These are phyloP conservation scores for Boletus mariae DNA, from an alignment of 1,284 basidiomycete genomes.

Conservation along the genomic window DNA sequence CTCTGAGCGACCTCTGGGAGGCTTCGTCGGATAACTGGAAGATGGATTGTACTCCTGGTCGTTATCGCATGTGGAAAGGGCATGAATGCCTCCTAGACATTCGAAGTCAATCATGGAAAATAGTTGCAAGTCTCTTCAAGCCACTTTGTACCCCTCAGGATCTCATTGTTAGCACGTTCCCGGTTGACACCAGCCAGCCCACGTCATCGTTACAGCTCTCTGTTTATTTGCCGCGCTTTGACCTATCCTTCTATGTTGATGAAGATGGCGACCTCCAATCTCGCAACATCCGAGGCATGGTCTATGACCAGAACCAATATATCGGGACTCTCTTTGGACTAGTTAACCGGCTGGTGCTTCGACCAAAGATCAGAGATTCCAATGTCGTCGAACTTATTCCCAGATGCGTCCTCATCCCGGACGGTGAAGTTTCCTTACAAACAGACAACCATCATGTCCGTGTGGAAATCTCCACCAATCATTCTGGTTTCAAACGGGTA, in stretches of 20 bases:
- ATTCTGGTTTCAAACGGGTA: slow-evolving; percentile 9
- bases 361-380: slow-evolving; percentile 12
- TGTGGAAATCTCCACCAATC: slow-evolving; percentile 23
- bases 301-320: slow-evolving; percentile 27
- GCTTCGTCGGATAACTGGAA: slow-evolving; percentile 20
- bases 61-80: slow-evolving; percentile 15
- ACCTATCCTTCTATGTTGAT: slow-evolving; percentile 34
- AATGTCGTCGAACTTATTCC: slow-evolving; percentile 6
- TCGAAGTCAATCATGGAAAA: slow-evolving; percentile 8
- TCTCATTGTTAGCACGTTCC: slow-evolving; percentile 21
- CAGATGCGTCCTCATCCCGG: slow-evolving; percentile 39
- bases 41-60: slow-evolving; percentile 1
- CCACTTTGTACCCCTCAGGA: slow-evolving; percentile 32
- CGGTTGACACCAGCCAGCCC: slow-evolving; percentile 3
- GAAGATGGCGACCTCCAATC: slow-evolving; percentile 29
- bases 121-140: slow-evolving; percentile 24
- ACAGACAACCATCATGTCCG: slow-evolving; percentile 23
- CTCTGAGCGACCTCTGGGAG: slow-evolving; percentile 25
- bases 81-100: slow-evolving; percentile 9
- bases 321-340: slow-evolving; percentile 30
- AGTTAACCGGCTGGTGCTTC: slow-evolving; percentile 37
- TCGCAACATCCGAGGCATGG: slow-evolving; percentile 17
- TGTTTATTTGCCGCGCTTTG: slow-evolving; percentile 40
- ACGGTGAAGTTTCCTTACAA: slow-evolving; percentile 32
- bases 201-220: slow-evolving; percentile 18